Evolutionary conservation across 2,329 filamentous ascomycete species (phyloP), one percentile per base, ranked within the genome.

Genomic region (Graphiopsis chlorocephala): DNA sequence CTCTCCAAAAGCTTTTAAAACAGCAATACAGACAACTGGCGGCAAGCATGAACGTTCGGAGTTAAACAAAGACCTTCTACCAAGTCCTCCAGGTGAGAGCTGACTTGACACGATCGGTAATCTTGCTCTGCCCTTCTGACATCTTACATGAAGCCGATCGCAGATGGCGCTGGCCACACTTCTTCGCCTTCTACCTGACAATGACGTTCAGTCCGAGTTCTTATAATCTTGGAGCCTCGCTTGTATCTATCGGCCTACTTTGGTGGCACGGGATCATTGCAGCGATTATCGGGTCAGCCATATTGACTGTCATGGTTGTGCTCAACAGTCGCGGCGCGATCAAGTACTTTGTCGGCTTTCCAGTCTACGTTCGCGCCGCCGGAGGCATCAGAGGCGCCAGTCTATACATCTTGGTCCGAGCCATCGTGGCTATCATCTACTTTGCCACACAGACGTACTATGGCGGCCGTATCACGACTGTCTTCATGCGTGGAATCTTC

Each of bases 341-440:
- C 3, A 68, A 68, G 52, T 78, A 78, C 65, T 77, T 78, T 61
- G 67, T 78, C 33, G 77, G 76, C 25, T 77, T 75, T 50, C 76
- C 76, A 1, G 74, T 77, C 25, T 60, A 60, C n/a, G 57, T 60
- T 50, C 72, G 79, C 15, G 71, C 71, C 11, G 77, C 78, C 4
- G 79, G 79, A 65, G 79, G 79, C 64, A 79, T 79, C 73, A 78
- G 72, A 67, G 79, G 78, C 7, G 72, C 75, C 14, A 81, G 78
- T 69, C 81, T 80, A 65, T 78, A 78, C 63, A 78, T 82, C 14
- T 70, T 74, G 23, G 77, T 78, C 11, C 73, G 80, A 57, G 73
- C 77, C 3, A 72, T 77, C 20, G 71, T 81, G 50, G 78, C 78
- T 38, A 75, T 78, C 66, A 75, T 81, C 56, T 80, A 76, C 74